Base-by-base conservation (phyloP, 306 rosid species). In the Senna tora region DNA sequence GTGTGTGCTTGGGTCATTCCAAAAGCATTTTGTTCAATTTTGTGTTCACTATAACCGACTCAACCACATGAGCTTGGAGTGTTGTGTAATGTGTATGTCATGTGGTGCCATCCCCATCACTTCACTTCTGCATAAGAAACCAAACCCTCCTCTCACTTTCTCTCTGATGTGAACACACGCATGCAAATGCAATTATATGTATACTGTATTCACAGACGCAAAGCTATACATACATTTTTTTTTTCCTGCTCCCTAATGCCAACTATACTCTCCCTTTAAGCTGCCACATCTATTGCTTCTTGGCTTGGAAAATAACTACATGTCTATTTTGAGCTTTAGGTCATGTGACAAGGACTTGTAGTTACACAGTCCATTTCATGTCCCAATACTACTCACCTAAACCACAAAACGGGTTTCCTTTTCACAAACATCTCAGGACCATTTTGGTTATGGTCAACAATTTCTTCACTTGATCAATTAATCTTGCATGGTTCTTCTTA, bases 1-100 rank as follows among this genome's bases (percentile, higher is more conserved):
- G n/a, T n/a, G n/a, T n/a, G n/a, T 57, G 75, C 50, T 28, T 64
- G 75, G 76, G 81, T 75, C 87, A 81, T 81, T 78, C 86, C 72
- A 77, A 79, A 88, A 72, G 62, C 88, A 83, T 79, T 90, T 80
- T 75, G 67, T 66, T 64, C 49, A 50, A 36, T 36, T 54, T 59
- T 75, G 79, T 77, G 78, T 51, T 53, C 77, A 61, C 66, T 58
- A 39, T 82, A 78, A 77, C 88, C 54, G 64, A 84, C 83, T 82
- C 69, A 41, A 54, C 46, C 81, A 77, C 88, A 83, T 77, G 84
- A 77, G 19, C 41, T 59, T 73, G 56, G 75, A 79, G 56, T 75
- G 70, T 65, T 63, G 67, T 69, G 61, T 71, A 41, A 32, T 65
- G 65, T 73, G 71, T 73, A 57, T 28, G 6, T 69, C 70, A 57